Conservation (phyloP, 257 asterid genomes). For the Paraleonurus japonicus region DNA sequence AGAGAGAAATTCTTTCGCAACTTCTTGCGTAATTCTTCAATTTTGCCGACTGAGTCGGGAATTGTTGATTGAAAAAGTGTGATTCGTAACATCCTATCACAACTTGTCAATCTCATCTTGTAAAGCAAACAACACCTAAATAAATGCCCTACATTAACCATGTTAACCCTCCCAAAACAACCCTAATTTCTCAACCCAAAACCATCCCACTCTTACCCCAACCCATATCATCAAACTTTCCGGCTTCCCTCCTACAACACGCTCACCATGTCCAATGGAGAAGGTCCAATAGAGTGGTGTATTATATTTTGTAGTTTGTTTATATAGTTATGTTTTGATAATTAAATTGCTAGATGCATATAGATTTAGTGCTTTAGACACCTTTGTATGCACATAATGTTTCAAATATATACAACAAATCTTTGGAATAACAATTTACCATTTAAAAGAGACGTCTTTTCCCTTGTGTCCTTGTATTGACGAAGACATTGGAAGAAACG, state of each 20-base stretch:
- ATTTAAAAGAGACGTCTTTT: constrained; percentile 75
- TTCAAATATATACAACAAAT: neutral
- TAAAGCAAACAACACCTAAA: too few species aligned
- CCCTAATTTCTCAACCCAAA: neutral
- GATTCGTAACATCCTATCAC: too few species aligned
- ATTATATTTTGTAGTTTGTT: neutral
- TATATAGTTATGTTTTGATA: neutral
- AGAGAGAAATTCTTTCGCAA: too few species aligned
- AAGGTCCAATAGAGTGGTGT: neutral
- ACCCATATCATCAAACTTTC: neutral
- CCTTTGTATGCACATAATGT: too few species aligned
- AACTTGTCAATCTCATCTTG: too few species aligned
- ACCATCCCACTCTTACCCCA: neutral
- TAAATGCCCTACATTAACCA: too few species aligned
- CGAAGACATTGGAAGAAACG: constrained; percentile 97
- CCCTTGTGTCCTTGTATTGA: constrained; percentile 89
- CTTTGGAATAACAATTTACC: constrained; percentile 50
- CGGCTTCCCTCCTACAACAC: neutral
- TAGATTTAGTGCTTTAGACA: too few species aligned
- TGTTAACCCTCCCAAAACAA: neutral
- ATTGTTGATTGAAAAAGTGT: too few species aligned
- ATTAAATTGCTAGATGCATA: neutral
- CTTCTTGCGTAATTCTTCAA: too few species aligned
- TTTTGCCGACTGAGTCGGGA: too few species aligned
- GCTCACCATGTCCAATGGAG: neutral